These are phyloP conservation scores for Colletotrichum euphorbiae DNA, from an alignment of 2,329 filamentous ascomycete genomes.

Conservation along the genomic window DNA sequence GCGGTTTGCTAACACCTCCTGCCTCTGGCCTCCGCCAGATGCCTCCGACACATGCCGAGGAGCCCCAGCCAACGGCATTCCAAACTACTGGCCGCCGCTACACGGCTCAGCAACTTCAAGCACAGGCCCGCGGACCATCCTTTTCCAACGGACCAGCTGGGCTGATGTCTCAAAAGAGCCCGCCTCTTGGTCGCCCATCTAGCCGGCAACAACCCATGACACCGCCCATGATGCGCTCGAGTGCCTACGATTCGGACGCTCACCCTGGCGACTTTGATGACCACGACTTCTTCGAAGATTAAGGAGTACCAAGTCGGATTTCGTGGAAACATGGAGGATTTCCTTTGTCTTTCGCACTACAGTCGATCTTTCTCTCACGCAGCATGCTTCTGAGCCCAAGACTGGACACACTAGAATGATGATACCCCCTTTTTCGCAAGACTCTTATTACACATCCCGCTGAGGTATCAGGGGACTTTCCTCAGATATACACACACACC, in stretches of 20 bases:
- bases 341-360: constrained; percentile 37
- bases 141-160: constrained; percentile 53
- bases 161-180: constrained; percentile 53
- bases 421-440: constrained; percentile 51
- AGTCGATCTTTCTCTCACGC: constrained; percentile 34
- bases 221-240: constrained; percentile 70
- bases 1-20: constrained; percentile 90
- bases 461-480: constrained; percentile 2
- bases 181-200: constrained; percentile 56
- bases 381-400: constrained; percentile 35
- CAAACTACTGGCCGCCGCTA: constrained; percentile 69
- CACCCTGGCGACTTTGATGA: constrained; percentile 70
- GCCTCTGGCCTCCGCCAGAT: constrained; percentile 77
- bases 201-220: constrained; percentile 62
- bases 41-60: constrained; percentile 56
- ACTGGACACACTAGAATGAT: constrained; percentile 47
- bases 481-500: constrained; percentile 16
- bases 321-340: constrained; percentile 24
- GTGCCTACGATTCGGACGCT: constrained; percentile 71
- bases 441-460: constrained; percentile 18
- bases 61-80: constrained; percentile 70
- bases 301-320: constrained; percentile 43
- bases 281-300: constrained; percentile 68
- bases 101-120: constrained; percentile 62
- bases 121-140: constrained; percentile 48